A percentile compares a stretch with the other conserved stretches of the same genome.
phyloP scores from a whole-genome alignment of 345 rosid genomes.

The Citrus hindsii region DNA sequence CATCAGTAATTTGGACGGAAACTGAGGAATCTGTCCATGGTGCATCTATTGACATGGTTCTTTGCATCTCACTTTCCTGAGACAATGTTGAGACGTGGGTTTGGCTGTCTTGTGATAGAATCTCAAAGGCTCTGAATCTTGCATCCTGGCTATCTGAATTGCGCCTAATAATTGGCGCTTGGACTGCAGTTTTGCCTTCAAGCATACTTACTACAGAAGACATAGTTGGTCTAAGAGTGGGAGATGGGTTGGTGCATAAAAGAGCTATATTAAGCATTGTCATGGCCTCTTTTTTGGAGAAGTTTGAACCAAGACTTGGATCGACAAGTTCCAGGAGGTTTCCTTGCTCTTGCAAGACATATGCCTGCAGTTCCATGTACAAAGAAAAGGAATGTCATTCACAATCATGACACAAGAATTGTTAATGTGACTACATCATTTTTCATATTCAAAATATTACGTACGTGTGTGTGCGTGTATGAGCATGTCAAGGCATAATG shows the following conservation, averaged over 20 bases:
- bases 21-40: constrained; percentile 61
- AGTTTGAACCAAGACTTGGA: constrained; percentile 53
- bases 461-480: too few species aligned
- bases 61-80: constrained; percentile 38
- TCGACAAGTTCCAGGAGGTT: constrained; percentile 85
- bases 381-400: background rate
- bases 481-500: background rate
- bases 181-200: constrained; percentile 66
- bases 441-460: too few species aligned
- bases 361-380: constrained; percentile 47
- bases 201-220: constrained; percentile 80
- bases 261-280: constrained; percentile 67
- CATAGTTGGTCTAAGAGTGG: constrained; percentile 85
- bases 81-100: constrained; percentile 37
- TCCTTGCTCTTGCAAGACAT: constrained; percentile 91
- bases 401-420: background rate
- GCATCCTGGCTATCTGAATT: constrained; percentile 41
- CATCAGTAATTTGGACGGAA: constrained; percentile 38
- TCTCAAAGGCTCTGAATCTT: constrained; percentile 78
- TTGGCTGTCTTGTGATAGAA: constrained; percentile 62
- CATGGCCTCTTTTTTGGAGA: constrained; percentile 57
- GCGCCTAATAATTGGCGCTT: constrained; percentile 71
- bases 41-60: constrained; percentile 52
- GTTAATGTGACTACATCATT: background rate
- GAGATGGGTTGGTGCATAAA: constrained; percentile 88